phyloP scores from a whole-genome alignment of 441 rosid species.

The Pelargonium australe region DNA sequence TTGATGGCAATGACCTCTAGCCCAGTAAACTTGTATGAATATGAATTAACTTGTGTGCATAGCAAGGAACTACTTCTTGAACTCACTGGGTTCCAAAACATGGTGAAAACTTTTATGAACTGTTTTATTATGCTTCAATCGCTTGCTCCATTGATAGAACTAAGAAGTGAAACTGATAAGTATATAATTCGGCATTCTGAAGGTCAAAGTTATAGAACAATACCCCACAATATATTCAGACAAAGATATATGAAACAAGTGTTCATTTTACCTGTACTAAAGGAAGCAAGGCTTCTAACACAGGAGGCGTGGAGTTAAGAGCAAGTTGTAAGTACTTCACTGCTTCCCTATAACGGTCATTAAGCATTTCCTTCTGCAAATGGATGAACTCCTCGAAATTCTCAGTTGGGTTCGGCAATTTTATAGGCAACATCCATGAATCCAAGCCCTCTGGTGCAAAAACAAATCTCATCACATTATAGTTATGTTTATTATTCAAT shows the following conservation, averaged over 20 bases:
- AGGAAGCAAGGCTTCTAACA: slow-evolving; percentile 59
- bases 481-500: slow-evolving; percentile 1
- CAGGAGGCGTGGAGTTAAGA: slow-evolving; percentile 33
- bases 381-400: slow-evolving; percentile 29
- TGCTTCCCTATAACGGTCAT: slow-evolving; percentile 49
- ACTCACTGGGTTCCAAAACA: background rate
- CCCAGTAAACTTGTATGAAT: background rate
- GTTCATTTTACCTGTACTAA: slow-evolving; percentile 54
- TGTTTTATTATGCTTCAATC: background rate
- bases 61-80: background rate
- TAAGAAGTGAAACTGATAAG: slow-evolving; percentile 4
- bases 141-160: background rate
- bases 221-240: background rate
- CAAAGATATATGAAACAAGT: background rate
- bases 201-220: background rate
- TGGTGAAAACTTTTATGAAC: background rate
- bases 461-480: slow-evolving; percentile 16
- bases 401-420: slow-evolving; percentile 33
- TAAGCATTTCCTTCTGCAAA: slow-evolving; percentile 28
- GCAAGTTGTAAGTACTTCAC: slow-evolving; percentile 50
- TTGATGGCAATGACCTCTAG: background rate
- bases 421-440: slow-evolving; percentile 71
- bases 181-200: background rate
- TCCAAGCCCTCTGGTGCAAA: slow-evolving; percentile 42
- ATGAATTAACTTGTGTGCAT: background rate